Conservation (phyloP, 176 grass and related monocot species). For the Triticum urartu region DNA sequence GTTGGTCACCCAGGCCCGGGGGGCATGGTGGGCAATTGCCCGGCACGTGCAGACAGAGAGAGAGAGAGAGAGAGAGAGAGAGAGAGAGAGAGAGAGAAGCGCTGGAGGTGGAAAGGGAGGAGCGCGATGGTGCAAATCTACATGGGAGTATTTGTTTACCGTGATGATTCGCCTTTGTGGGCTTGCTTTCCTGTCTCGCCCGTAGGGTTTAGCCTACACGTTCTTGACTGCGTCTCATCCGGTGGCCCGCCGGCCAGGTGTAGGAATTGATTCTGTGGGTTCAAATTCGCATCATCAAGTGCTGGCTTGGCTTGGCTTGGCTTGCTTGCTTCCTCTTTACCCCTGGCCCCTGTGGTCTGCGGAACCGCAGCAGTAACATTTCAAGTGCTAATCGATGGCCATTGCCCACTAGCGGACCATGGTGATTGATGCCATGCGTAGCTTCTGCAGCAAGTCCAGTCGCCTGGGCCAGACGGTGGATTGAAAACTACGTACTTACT, state of each 20-base stretch:
- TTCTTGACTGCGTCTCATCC: not conserved
- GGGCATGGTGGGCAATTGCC: not conserved
- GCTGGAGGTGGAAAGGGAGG: no score
- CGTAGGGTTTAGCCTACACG: not conserved
- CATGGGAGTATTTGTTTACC: not conserved
- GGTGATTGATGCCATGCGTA: not conserved
- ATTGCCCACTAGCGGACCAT: not conserved
- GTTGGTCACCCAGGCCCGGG: not conserved
- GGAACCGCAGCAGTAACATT: not conserved
- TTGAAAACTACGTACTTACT: no score
- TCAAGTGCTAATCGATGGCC: not conserved
- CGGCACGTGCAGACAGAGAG: not conserved
- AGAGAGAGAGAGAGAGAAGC: no score
- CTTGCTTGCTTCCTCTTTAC: not conserved
- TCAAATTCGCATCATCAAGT: not conserved
- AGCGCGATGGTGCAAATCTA: not conserved
- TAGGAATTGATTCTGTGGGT: not conserved
- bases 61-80: no score
- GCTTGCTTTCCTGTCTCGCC: conserved; percentile 12
- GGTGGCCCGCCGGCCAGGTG: not conserved
- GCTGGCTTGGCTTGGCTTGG: not conserved
- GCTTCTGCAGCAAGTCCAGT: not conserved
- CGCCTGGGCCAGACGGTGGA: not conserved
- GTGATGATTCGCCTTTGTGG: conserved; percentile 4
- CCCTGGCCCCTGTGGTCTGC: not conserved